Base-by-base conservation (phyloP, 2,329 filamentous ascomycete genomes). In the Fusarium burgessii region DNA sequence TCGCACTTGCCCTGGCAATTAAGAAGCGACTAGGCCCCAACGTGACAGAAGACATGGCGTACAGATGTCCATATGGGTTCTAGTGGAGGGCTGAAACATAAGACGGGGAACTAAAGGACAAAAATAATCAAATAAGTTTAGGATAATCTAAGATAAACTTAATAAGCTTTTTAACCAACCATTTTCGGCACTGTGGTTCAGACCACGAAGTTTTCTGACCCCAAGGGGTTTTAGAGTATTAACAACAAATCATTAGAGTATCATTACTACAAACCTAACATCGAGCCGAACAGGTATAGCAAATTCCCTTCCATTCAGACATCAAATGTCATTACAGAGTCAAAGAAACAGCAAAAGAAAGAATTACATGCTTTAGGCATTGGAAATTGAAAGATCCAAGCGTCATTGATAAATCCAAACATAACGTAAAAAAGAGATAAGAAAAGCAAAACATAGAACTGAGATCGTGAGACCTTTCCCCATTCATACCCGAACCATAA, bases 261-360 rank as follows among this genome's bases (percentile, higher is more conserved):
- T 68, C 71, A 76, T 74, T 75, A 75, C 62, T 71, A 68, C 50
- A 55, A 46, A 58, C 67, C 58, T 66, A 72, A 59, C 66, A 18
- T 38, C 36, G 62, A 64, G 41, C 62, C 68, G 45, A 47, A 63
- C 17, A 66, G 55, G 51, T 69, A 64, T 33, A 50, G 41, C 45
- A 47, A 50, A 36, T 47, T 59, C 33, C n/a, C 23, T 20, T 43
- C 32, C 49, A 47, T 50, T 29, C 64, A 62, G 14, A 66, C 42
- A 65, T 43, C 18, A 61, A 64, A 70, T 66, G 40, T 61, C 57
- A 59, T 55, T 51, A 59, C 38, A 59, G 51, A 43, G 62, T 49
- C 32, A 40, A 17, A 10, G 5, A 32, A 45, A 23, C 27, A 33
- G 46, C 10, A 55, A 68, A 56, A 11, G 12, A 46, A 41, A 25